Percentiles rank a stretch among this genome's conserved stretches.
Evolutionary conservation across 2,329 filamentous ascomycete species (phyloP).

Genomic region (Exophiala dermatitidis): DNA sequence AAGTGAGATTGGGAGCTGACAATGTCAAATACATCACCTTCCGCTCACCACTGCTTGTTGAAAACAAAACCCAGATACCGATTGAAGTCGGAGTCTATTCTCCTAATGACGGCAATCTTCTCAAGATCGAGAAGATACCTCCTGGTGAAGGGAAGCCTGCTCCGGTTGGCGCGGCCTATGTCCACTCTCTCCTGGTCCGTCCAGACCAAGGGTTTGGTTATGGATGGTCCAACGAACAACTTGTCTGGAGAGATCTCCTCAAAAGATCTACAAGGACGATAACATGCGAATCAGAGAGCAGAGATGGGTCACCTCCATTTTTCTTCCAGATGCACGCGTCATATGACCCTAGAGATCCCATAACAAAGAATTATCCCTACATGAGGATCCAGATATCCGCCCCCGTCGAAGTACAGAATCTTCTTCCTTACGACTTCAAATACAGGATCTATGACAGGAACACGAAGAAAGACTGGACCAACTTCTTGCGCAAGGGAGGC

Average conservation of each 20-base stretch:
- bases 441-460: slow-evolving; percentile 99
- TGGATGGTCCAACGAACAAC: slow-evolving; percentile 79
- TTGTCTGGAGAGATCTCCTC: slow-evolving; percentile 90
- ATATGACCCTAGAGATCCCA: slow-evolving; percentile 74
- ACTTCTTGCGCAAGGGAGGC: slow-evolving; percentile 92
- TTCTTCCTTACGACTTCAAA: slow-evolving; percentile 96
- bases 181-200: slow-evolving; percentile 79
- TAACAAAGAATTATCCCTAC: slow-evolving; percentile 80
- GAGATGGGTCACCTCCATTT: slow-evolving; percentile 70
- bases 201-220: slow-evolving; percentile 97
- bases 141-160: slow-evolving; percentile 85
- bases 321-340: slow-evolving; percentile 92
- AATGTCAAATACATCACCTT: slow-evolving; percentile 98
- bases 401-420: slow-evolving; percentile 86
- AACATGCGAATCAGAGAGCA: slow-evolving; percentile 78
- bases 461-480: slow-evolving; percentile 97
- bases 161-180: slow-evolving; percentile 82
- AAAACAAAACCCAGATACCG: slow-evolving; percentile 95
- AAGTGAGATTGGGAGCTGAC: slow-evolving; percentile 82
- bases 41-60: slow-evolving; percentile 80
- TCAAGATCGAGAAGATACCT: slow-evolving; percentile 96
- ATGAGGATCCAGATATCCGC: slow-evolving; percentile 91
- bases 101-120: slow-evolving; percentile 73
- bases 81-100: slow-evolving; percentile 90
- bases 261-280: slow-evolving; percentile 78